phyloP scores from a whole-genome alignment of 192 early-diverging fungal species.

The Backusella sp. region DNA sequence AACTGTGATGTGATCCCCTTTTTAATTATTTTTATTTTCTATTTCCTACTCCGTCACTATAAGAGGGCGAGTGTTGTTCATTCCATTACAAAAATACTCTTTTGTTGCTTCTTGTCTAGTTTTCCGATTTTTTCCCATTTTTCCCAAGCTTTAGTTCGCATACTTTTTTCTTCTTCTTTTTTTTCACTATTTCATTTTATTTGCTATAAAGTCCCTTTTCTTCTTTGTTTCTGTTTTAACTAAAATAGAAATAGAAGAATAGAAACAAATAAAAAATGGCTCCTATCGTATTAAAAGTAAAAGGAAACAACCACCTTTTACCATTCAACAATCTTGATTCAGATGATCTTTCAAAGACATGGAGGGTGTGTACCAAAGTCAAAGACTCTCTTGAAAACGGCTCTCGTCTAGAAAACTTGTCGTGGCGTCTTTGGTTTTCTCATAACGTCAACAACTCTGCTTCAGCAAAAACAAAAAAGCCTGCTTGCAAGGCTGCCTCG shows the following conservation, averaged over 20 bases:
- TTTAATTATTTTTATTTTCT: constrained; percentile 1
- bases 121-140: background rate
- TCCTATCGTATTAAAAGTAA: constrained; percentile 66
- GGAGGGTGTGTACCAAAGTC: constrained; percentile 81
- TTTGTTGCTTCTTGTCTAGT: background rate
- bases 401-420: constrained; percentile 77
- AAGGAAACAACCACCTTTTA: constrained; percentile 67
- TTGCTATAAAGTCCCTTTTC: background rate
- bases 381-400: constrained; percentile 82
- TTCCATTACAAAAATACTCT: background rate
- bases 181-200: background rate
- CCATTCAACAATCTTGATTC: constrained; percentile 68
- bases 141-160: background rate
- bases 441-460: constrained; percentile 50
- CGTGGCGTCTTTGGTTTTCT: constrained; percentile 83
- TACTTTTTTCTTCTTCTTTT: background rate
- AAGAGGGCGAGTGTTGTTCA: background rate
- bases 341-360: constrained; percentile 71
- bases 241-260: constrained; percentile 6
- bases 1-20: constrained; percentile 5
- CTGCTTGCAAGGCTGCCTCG: background rate
- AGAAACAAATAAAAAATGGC: constrained; percentile 42
- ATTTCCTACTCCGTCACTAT: background rate
- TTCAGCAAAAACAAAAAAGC: background rate
- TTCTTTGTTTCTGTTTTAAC: background rate